Evolutionary conservation across 2,329 filamentous ascomycete genomes (phyloP).

Genomic region (Plenodomus tracheiphilus): DNA sequence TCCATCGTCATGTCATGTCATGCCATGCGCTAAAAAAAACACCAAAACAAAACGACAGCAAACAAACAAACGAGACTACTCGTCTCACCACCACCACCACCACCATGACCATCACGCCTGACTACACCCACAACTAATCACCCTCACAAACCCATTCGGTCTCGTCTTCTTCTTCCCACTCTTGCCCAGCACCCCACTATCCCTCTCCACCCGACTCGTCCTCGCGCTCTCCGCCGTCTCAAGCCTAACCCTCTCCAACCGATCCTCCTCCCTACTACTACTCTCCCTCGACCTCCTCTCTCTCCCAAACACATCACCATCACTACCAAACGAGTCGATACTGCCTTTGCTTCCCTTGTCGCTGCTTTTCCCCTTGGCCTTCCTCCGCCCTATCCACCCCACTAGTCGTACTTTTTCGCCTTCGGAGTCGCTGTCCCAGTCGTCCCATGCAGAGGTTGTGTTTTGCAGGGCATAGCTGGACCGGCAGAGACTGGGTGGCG

Average conservation of each 20-base stretch:
- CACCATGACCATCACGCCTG: too few species aligned
- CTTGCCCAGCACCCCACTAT: slow-evolving; percentile 6
- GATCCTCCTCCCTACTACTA: slow-evolving; percentile 11
- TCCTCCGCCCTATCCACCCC: slow-evolving; percentile 24
- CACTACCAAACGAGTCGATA: slow-evolving; percentile 16
- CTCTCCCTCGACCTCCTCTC: slow-evolving; percentile 4
- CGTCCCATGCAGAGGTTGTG: slow-evolving; percentile 41
- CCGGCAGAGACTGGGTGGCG: slow-evolving; percentile 21
- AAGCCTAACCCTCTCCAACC: slow-evolving; percentile 1
- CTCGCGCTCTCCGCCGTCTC: slow-evolving; percentile 5
- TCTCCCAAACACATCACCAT: slow-evolving; percentile 4
- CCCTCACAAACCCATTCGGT: slow-evolving; percentile 35
- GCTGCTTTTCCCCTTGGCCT: slow-evolving; percentile 8
- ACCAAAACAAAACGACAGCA: too few species aligned
- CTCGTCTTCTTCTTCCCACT: slow-evolving; percentile 21
- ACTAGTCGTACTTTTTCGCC: slow-evolving; percentile 36
- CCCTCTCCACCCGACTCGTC: slow-evolving; percentile 5
- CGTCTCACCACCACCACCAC: too few species aligned
- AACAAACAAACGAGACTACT: too few species aligned
- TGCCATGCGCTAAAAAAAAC: too few species aligned
- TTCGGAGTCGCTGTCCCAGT: slow-evolving; percentile 40
- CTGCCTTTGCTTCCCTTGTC: slow-evolving; percentile 18
- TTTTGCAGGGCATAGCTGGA: slow-evolving; percentile 33
- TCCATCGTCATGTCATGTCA: too few species aligned
- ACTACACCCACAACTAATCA: slow-evolving; percentile 37